Conservation (phyloP, 371 early-diverging fungal species). For the Massospora cicadina region DNA sequence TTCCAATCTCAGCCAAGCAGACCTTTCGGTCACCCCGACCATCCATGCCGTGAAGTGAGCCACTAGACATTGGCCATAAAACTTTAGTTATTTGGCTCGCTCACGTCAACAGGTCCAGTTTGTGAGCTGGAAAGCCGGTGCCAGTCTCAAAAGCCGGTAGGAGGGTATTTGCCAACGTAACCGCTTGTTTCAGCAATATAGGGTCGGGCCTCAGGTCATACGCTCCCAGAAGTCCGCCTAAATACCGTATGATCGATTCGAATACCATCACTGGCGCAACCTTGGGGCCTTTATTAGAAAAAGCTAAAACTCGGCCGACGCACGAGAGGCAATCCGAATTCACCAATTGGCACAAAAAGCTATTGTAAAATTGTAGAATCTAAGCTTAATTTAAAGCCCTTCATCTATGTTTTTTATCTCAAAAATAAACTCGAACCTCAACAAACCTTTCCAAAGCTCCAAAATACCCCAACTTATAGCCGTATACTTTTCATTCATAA, state of each 20-base stretch:
- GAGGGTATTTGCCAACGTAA: constrained; percentile 28
- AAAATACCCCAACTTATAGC: no score
- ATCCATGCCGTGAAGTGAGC: neutral
- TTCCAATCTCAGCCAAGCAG: constrained; percentile 68
- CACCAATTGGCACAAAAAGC: no score
- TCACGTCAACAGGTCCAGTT: constrained; percentile 14
- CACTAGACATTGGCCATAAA: neutral
- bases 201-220: constrained; percentile 25
- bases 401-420: no score
- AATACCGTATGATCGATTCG: constrained; percentile 55
- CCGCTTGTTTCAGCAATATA: constrained; percentile 24
- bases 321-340: no score
- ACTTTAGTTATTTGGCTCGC: neutral
- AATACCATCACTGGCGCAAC: constrained; percentile 25
- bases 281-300: neutral
- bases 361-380: no score
- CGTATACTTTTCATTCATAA: no score
- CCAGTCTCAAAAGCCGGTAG: constrained; percentile 39
- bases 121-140: constrained; percentile 31
- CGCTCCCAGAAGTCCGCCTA: constrained; percentile 46
- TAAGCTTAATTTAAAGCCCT: no score
- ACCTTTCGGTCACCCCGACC: constrained; percentile 1
- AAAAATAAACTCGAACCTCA: no score
- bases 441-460: no score
- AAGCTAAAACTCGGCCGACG: no score